Evolutionary conservation across 169 alveolate genomes (phyloP).

Genomic region (Eimeria tenella): DNA sequence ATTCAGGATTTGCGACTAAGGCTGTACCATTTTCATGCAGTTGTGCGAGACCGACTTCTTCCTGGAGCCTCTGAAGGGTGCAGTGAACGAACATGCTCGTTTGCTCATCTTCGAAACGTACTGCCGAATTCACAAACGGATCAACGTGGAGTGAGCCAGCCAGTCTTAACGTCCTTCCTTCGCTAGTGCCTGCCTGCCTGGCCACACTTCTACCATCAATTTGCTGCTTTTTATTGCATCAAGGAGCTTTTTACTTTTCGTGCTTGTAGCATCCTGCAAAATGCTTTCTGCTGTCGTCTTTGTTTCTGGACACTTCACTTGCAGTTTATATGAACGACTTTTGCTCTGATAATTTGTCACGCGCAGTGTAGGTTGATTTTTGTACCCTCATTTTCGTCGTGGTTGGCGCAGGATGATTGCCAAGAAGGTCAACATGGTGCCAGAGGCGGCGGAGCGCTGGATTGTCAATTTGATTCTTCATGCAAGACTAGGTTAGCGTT

Average conservation of each 20-base stretch:
- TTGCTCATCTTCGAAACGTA: constrained; percentile 93
- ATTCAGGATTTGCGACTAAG: not conserved
- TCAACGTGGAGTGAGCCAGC: constrained; percentile 86
- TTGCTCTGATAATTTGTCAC: too few relatives aligned
- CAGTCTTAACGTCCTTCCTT: not conserved
- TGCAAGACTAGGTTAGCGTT: constrained; percentile 82
- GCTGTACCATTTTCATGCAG: constrained; percentile 66
- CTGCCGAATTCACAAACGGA: constrained; percentile 94
- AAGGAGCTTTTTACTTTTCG: not conserved
- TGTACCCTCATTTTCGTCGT: not conserved
- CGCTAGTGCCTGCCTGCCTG: not conserved
- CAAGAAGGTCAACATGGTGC: constrained; percentile 89
- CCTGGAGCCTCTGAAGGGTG: constrained; percentile 89
- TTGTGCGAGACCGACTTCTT: constrained; percentile 88
- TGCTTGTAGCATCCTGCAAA: not conserved
- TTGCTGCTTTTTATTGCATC: too few relatives aligned
- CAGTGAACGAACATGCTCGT: constrained; percentile 91
- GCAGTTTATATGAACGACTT: too few relatives aligned
- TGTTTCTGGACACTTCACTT: not conserved
- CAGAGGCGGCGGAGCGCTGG: constrained; percentile 94
- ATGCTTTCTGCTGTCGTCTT: not conserved
- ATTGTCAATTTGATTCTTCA: constrained; percentile 93
- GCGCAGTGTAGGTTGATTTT: not conserved
- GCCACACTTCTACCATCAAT: not conserved
- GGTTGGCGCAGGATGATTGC: constrained; percentile 87